Evolutionary conservation across 2,329 filamentous ascomycete genomes (phyloP).

Genomic region (Cladosporium cucumerinum): DNA sequence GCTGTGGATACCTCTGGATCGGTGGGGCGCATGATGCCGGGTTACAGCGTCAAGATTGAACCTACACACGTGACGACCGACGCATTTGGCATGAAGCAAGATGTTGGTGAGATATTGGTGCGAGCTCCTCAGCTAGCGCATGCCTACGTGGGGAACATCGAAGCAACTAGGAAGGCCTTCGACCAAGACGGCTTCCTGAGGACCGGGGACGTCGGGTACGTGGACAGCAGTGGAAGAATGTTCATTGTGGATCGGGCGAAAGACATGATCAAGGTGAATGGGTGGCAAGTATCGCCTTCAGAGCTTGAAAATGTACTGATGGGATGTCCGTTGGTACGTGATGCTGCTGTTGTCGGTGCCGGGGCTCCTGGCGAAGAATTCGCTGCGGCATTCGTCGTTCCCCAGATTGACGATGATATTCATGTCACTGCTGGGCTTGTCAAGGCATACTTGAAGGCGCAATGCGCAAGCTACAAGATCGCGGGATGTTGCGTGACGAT

Average conservation of each 20-base stretch:
- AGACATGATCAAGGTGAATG: constrained; percentile 37
- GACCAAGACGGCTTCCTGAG: background rate
- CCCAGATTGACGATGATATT: no score
- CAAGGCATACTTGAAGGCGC: no score
- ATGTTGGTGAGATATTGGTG: constrained; percentile 43
- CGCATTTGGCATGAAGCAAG: constrained; percentile 3
- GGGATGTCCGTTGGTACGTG: constrained; percentile 23
- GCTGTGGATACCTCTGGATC: constrained; percentile 33
- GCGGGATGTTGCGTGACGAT: no score
- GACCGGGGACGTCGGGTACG: constrained; percentile 36
- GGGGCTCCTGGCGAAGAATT: background rate
- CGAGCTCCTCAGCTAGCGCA: constrained; percentile 41
- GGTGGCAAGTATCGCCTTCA: constrained; percentile 34
- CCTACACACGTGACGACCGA: no score
- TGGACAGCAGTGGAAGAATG: constrained; percentile 28
- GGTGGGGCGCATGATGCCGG: constrained; percentile 25
- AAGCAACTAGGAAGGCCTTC: constrained; percentile 25
- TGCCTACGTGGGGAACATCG: constrained; percentile 34
- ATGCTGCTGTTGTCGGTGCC: constrained; percentile 29
- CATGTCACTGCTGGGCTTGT: no score
- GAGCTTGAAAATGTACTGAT: constrained; percentile 34
- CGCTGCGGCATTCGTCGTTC: no score
- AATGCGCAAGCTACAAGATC: no score
- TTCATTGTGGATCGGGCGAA: constrained; percentile 35
- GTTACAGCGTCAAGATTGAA: no score